Percentiles rank a stretch among this genome's conserved stretches.
Conservation (phyloP, 768 basidiomycete species). For the Boletales sp. region DNA sequence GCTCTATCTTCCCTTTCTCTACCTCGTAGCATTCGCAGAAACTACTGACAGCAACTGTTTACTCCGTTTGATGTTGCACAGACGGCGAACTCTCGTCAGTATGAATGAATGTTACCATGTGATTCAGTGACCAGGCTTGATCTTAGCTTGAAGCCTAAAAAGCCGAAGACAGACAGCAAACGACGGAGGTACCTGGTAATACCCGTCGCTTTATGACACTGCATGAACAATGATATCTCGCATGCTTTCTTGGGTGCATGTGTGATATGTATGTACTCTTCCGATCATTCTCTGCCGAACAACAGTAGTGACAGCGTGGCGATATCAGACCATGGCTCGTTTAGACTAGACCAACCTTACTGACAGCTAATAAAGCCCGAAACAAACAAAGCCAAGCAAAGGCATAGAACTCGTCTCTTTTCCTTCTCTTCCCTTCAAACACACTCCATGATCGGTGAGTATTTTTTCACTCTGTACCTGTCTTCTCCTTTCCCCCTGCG, state of each 20-base stretch:
- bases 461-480: background rate
- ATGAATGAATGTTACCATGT: too few species aligned
- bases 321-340: background rate
- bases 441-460: conserved; percentile 12
- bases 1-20: background rate
- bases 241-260: background rate
- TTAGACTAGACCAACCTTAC: too few species aligned
- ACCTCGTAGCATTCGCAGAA: background rate
- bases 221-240: background rate
- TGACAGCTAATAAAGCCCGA: conserved; percentile 6
- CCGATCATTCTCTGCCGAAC: background rate
- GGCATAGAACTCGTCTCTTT: background rate
- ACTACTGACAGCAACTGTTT: background rate
- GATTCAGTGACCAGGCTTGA: too few species aligned
- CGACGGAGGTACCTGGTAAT: too few species aligned
- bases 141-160: too few species aligned
- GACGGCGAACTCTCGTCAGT: too few species aligned
- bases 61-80: too few species aligned
- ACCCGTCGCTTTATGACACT: too few species aligned
- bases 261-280: background rate
- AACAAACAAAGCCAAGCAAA: conserved; percentile 15
- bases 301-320: background rate
- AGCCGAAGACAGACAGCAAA: too few species aligned
- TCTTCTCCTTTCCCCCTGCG: conserved; percentile 13
- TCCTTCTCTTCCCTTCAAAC: background rate